Percentiles rank a stretch among this genome's conserved stretches.
phyloP scores from a whole-genome alignment of 805 yeast genomes.

The Cyberlindnera maritima region DNA sequence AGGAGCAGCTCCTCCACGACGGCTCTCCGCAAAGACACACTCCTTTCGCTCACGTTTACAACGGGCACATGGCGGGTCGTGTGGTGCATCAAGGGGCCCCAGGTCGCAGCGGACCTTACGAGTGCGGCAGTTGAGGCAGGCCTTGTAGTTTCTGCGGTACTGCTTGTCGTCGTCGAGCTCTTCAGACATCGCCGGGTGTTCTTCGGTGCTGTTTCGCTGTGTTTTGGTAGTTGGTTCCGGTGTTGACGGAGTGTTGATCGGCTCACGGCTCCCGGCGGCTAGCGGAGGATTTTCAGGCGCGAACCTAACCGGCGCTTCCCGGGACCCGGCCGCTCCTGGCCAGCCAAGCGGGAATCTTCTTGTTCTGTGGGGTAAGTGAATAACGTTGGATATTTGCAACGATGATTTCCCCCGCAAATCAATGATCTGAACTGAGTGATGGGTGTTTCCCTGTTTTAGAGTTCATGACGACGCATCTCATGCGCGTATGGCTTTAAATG shows the following conservation, averaged over 20 bases:
- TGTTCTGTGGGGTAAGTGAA: no score
- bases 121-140: constrained; percentile 82
- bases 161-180: constrained; percentile 14
- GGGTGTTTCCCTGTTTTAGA: no score
- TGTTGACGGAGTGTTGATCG: constrained; percentile 2
- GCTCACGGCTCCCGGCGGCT: constrained; percentile 3
- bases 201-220: neutral
- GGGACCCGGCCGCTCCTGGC: no score
- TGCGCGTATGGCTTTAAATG: no score
- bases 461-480: no score
- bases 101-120: constrained; percentile 86
- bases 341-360: no score
- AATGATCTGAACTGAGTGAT: no score
- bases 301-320: constrained; percentile 1
- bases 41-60: constrained; percentile 80
- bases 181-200: no score
- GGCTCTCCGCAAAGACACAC: constrained; percentile 66
- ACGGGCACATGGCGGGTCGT: constrained; percentile 78
- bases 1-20: constrained; percentile 45
- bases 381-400: no score
- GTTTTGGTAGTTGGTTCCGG: neutral
- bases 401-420: no score
- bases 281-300: constrained; percentile 1
- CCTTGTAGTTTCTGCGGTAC: constrained; percentile 48
- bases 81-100: constrained; percentile 69